Evolutionary conservation across 169 alveolate species (phyloP), one percentile per base, ranked within the genome.

Genomic region (Plasmodium cynomolgi): DNA sequence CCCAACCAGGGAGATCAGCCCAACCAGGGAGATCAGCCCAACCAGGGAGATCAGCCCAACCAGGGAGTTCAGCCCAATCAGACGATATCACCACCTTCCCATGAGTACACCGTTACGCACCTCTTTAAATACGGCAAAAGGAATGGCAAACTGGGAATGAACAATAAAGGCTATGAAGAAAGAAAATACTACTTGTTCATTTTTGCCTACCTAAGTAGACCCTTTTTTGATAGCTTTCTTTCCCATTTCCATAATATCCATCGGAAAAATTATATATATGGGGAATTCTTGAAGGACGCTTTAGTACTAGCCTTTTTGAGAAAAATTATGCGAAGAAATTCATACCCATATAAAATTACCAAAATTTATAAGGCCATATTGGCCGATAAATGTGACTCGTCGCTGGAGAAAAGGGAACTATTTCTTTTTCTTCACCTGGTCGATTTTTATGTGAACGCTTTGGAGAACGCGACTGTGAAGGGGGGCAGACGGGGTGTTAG

Each of bases 331-430:
- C 54, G 31, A 68, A 44, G 23, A 33, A 68, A 90, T 47, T 71
- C 72, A n/a, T 90, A 90, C 73, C 94, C 94, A 1, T 90, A 90
- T 20, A 90, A 90, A 90, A 90, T 90, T 58, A 81, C 83, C 11
- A 44, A 81, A 20, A 80, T 90, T 68, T 90, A 90, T 81, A 62
- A 81, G 74, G 15, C 20, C 15, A 6, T 86, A 5, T 79, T 86
- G 31, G 26, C 29, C 26, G 11, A 0, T 26, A 47, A 26, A 23
- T 20, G 33, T 5, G 72, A 86, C 7, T 7, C n/a, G 5, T n/a
- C 4, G 9, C 47, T 75, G 17, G 39, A 86, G 29, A 2, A 8
- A 20, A 56, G 47, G n/a, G 23, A 54, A 20, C 44, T 77, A 50
- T 79, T 26, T 34, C 81, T 77, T n/a, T 33, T 86, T 3, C 41